A percentile compares a stretch with the other conserved stretches of the same genome.
These are phyloP conservation scores for Teunomyces gatunensis DNA, from an alignment of 805 yeast genomes.

Conservation along the genomic window DNA sequence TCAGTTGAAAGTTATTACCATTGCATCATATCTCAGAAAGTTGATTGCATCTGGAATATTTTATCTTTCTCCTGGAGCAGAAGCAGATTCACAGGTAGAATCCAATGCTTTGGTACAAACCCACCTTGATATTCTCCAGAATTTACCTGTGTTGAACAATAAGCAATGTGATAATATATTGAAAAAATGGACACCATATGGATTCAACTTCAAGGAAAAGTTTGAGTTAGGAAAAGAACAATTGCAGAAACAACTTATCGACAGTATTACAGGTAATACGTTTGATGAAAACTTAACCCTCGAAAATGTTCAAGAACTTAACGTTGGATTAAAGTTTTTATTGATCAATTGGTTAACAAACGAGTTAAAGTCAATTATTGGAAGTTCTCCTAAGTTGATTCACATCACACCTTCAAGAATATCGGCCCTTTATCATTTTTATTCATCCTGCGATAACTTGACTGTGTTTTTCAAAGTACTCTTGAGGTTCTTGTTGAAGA, in stretches of 20 bases:
- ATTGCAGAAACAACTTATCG: slow-evolving; percentile 31
- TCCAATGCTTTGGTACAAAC: slow-evolving; percentile 32
- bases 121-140: slow-evolving; percentile 56
- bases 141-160: slow-evolving; percentile 54
- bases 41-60: slow-evolving; percentile 85
- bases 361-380: slow-evolving; percentile 35
- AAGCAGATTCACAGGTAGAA: slow-evolving; percentile 39
- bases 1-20: slow-evolving; percentile 48
- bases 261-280: slow-evolving; percentile 20
- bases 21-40: slow-evolving; percentile 71
- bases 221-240: slow-evolving; percentile 39
- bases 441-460: slow-evolving; percentile 37
- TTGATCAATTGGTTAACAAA: slow-evolving; percentile 49
- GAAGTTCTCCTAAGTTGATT: slow-evolving; percentile 33
- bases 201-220: slow-evolving; percentile 27
- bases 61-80: slow-evolving; percentile 45
- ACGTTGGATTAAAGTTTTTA: slow-evolving; percentile 45
- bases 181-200: slow-evolving; percentile 43
- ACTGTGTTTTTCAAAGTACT: slow-evolving; percentile 40
- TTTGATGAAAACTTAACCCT: slow-evolving; percentile 13
- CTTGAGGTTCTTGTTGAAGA: slow-evolving; percentile 31
- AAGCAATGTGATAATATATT: slow-evolving; percentile 56
- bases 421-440: slow-evolving; percentile 31
- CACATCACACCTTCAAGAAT: slow-evolving; percentile 33
- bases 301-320: slow-evolving; percentile 15